Conservation (phyloP, 148 eudicot species). For the Chenopodium quinoa region DNA sequence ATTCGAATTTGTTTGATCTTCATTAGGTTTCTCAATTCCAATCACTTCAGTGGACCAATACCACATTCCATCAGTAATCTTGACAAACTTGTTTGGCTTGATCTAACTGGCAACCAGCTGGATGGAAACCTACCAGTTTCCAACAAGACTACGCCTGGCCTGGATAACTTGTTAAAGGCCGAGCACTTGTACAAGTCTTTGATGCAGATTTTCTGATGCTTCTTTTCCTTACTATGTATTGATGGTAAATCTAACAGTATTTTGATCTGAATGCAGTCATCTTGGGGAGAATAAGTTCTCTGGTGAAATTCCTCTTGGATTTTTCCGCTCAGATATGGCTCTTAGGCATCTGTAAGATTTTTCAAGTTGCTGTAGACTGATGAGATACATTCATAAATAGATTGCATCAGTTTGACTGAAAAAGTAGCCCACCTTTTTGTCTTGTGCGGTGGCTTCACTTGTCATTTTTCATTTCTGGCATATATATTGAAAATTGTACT, state of each 20-base stretch:
- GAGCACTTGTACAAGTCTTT: conserved; percentile 28
- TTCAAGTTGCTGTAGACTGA: neutral
- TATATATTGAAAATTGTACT: no score
- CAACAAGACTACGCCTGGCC: conserved; percentile 44
- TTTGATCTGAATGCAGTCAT: conserved; percentile 23
- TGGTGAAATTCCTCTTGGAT: conserved; percentile 24
- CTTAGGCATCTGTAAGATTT: conserved; percentile 22
- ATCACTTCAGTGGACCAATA: conserved; percentile 40
- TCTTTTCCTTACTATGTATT: neutral
- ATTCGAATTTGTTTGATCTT: neutral
- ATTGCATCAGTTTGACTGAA: no score
- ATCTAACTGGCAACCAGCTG: conserved; percentile 51
- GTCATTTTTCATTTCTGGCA: neutral
- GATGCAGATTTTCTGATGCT: neutral
- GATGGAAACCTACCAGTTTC: conserved; percentile 60
- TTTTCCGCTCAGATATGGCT: conserved; percentile 27
- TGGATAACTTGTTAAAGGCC: conserved; percentile 49
- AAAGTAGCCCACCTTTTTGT: neutral
- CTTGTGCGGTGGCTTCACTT: neutral
- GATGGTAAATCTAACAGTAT: neutral
- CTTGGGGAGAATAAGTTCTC: conserved; percentile 29
- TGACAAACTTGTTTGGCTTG: conserved; percentile 59
- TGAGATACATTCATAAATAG: neutral
- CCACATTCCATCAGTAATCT: conserved; percentile 53
- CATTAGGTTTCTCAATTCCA: conserved; percentile 38